phyloP scores from a whole-genome alignment of 140 eudicot species.

The Bidens hawaiensis region DNA sequence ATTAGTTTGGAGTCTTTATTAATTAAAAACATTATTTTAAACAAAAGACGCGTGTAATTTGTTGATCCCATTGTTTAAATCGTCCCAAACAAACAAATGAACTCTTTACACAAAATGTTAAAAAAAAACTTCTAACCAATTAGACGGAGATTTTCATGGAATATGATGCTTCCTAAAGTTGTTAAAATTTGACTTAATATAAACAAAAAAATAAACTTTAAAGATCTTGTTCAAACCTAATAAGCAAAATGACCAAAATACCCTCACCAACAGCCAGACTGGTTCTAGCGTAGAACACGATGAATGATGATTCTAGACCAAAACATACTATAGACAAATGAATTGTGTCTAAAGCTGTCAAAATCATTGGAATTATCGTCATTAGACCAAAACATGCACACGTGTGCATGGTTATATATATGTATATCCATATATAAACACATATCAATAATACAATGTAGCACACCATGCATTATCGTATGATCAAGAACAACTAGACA shows the following conservation, averaged over 20 bases:
- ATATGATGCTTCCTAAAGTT: slow-evolving; percentile 16
- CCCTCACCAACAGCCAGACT: slow-evolving; percentile 5
- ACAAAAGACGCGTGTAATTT: background rate
- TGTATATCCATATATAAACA: slow-evolving; percentile 13
- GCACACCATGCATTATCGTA: slow-evolving; percentile 28
- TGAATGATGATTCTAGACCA: slow-evolving; percentile 20
- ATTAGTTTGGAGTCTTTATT: slow-evolving; percentile 8
- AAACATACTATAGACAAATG: slow-evolving; percentile 24
- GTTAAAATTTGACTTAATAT: no score
- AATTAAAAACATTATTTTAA: slow-evolving; percentile 7
- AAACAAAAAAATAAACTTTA: background rate
- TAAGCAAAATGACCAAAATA: background rate
- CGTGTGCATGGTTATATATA: background rate
- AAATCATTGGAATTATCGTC: slow-evolving; percentile 45
- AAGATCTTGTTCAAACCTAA: background rate
- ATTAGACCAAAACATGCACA: slow-evolving; percentile 36
- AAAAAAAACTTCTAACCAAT: slow-evolving; percentile 2
- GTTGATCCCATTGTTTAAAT: slow-evolving; percentile 20
- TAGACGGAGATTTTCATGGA: slow-evolving; percentile 30
- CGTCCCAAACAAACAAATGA: slow-evolving; percentile 25
- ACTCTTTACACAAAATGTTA: background rate
- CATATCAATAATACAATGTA: background rate
- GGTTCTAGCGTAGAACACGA: slow-evolving; percentile 22
- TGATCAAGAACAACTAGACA: slow-evolving; percentile 15
- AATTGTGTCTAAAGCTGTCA: slow-evolving; percentile 36